Percentiles rank a stretch among this genome's conserved stretches.
These are phyloP conservation scores for Babesia bigemina DNA, from an alignment of 169 alveolate genomes.

Conservation along the genomic window DNA sequence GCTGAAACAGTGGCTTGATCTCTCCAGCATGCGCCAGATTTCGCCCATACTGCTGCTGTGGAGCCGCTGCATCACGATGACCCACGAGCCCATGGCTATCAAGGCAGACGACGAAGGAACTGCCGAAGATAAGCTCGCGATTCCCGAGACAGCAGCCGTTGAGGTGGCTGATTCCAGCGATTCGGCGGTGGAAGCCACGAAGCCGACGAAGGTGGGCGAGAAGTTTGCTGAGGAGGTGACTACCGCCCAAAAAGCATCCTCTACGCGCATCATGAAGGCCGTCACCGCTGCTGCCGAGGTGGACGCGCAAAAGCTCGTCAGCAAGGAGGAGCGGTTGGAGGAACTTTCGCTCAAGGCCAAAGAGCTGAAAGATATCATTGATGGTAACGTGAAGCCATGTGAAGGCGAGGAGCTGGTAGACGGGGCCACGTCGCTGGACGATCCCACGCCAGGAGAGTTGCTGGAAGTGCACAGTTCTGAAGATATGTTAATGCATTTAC, in stretches of 20 bases:
- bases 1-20: slow-evolving; percentile 81
- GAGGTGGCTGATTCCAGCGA: neutral
- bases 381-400: slow-evolving; percentile 19
- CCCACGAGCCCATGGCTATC: slow-evolving; percentile 82
- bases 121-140: neutral
- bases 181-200: neutral
- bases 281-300: slow-evolving; percentile 60
- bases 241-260: slow-evolving; percentile 32
- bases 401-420: slow-evolving; percentile 9
- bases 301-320: slow-evolving; percentile 58
- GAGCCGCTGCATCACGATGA: slow-evolving; percentile 85
- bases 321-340: slow-evolving; percentile 56
- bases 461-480: slow-evolving; percentile 8
- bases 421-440: slow-evolving; percentile 8
- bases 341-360: slow-evolving; percentile 61
- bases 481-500: neutral
- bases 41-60: slow-evolving; percentile 83
- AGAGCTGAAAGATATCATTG: slow-evolving; percentile 61
- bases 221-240: slow-evolving; percentile 55
- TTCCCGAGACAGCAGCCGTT: neutral
- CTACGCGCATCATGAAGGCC: slow-evolving; percentile 28
- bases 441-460: slow-evolving; percentile 1
- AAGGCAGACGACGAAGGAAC: slow-evolving; percentile 32
- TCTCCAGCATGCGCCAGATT: slow-evolving; percentile 82
- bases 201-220: slow-evolving; percentile 22